A percentile compares a stretch with the other conserved stretches of the same genome.
Evolutionary conservation across 495 filamentous ascomycete species (phyloP).

Genomic region (Neurospora cerealis): DNA sequence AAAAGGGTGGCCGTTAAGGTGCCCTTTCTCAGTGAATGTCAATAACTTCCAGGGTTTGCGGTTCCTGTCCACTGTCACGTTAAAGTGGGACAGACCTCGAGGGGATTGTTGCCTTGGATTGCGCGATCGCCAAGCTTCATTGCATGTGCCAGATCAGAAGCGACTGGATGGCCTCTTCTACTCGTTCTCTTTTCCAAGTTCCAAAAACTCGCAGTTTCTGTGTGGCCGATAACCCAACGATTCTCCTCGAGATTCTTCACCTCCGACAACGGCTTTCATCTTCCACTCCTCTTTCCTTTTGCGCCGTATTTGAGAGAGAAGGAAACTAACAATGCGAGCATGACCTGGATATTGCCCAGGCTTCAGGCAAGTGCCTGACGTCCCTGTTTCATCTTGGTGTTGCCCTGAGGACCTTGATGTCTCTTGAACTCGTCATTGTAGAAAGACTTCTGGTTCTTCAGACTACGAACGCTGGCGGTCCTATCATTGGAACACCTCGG

Average conservation of each 20-base stretch:
- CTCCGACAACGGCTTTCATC: neutral
- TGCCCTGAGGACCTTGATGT: neutral
- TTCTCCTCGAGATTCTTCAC: neutral
- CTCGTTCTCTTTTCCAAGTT: neutral
- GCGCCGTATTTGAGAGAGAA: neutral
- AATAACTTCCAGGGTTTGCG: neutral
- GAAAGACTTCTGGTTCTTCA: neutral
- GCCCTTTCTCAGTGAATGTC: neutral
- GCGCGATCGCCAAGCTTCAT: neutral
- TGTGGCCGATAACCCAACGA: neutral
- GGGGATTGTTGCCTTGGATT: neutral
- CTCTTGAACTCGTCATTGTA: neutral
- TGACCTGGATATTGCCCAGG: neutral
- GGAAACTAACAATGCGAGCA: neutral
- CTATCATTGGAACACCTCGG: neutral
- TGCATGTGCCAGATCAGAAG: neutral
- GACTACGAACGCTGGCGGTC: neutral
- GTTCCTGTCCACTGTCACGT: neutral
- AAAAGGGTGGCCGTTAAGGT: neutral
- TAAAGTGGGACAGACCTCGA: neutral
- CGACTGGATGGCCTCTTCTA: neutral
- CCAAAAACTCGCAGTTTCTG: neutral
- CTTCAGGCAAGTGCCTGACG: neutral
- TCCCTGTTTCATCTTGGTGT: neutral
- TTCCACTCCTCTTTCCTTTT: neutral